Evolutionary conservation across 148 eudicot genomes (phyloP).

Genomic region (Drosera capensis): DNA sequence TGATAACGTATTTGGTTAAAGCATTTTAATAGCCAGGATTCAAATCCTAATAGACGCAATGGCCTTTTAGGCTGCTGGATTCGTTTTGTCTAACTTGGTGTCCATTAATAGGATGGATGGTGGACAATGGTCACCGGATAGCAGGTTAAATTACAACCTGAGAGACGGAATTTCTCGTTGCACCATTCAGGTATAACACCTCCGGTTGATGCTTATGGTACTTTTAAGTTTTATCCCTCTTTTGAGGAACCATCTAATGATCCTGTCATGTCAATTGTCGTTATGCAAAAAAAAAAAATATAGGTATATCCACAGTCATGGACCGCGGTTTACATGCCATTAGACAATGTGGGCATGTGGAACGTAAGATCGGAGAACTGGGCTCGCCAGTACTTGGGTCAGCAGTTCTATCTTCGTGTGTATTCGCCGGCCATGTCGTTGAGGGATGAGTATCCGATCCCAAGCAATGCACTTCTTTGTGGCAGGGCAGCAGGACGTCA

Average conservation of each 20-base stretch:
- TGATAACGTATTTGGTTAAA: neutral
- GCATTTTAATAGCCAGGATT: neutral
- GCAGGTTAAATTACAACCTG: constrained; percentile 36
- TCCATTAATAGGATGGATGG: constrained; percentile 29
- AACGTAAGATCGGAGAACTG: constrained; percentile 49
- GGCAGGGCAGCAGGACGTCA: constrained; percentile 33
- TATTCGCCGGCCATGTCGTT: constrained; percentile 33
- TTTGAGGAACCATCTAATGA: neutral
- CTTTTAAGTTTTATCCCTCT: neutral
- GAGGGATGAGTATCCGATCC: constrained; percentile 54
- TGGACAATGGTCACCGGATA: constrained; percentile 46
- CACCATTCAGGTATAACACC: constrained; percentile 34
- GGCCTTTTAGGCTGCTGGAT: neutral
- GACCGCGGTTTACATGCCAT: constrained; percentile 49
- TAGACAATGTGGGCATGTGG: constrained; percentile 75
- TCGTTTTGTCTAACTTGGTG: neutral
- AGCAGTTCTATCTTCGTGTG: constrained; percentile 55
- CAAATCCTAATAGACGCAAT: neutral
- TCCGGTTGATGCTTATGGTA: neutral
- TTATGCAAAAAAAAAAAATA: neutral
- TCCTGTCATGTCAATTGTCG: neutral
- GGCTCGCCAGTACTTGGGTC: constrained; percentile 52
- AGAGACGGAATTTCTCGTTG: constrained; percentile 41
- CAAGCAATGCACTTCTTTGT: constrained; percentile 44
- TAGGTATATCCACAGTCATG: constrained; percentile 52